These are phyloP conservation scores for Leishmania guyanensis DNA, from an alignment of 208 protist genomes.

Conservation along the genomic window DNA sequence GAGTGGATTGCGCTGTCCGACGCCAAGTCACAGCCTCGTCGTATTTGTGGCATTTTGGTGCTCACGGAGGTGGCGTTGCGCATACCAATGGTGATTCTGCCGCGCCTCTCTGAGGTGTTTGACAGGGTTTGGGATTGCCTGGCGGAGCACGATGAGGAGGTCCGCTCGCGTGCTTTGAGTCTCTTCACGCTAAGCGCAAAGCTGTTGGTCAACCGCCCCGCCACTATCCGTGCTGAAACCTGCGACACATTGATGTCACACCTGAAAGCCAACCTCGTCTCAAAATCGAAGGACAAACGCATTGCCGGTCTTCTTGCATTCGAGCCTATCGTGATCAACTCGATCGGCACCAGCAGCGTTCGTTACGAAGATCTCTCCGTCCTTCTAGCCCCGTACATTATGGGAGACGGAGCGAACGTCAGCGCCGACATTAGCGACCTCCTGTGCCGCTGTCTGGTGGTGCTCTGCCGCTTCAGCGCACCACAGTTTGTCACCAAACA, in stretches of 20 bases:
- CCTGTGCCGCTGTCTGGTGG: slow-evolving; percentile 71
- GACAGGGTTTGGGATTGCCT: slow-evolving; percentile 75
- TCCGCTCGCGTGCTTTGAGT: slow-evolving; percentile 52
- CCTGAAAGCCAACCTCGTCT: slow-evolving; percentile 59
- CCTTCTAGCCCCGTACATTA: slow-evolving; percentile 77
- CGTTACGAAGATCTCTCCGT: slow-evolving; percentile 77
- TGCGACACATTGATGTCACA: slow-evolving; percentile 63
- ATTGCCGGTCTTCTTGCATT: slow-evolving; percentile 84
- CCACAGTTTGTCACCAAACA: slow-evolving; percentile 72
- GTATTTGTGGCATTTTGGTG: slow-evolving; percentile 74
- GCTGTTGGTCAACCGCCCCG: slow-evolving; percentile 62
- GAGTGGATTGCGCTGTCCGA: slow-evolving; percentile 51
- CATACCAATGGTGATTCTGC: slow-evolving; percentile 71
- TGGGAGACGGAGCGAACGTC: slow-evolving; percentile 39
- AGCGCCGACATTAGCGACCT: slow-evolving; percentile 44
- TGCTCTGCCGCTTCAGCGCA: slow-evolving; percentile 75
- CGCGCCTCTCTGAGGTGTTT: slow-evolving; percentile 64
- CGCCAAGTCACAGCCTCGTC: slow-evolving; percentile 36
- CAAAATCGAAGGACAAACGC: slow-evolving; percentile 58
- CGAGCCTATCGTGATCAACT: slow-evolving; percentile 84
- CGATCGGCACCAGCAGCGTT: slow-evolving; percentile 42
- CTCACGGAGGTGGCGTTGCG: slow-evolving; percentile 68
- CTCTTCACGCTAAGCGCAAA: slow-evolving; percentile 79
- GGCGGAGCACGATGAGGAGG: slow-evolving; percentile 44
- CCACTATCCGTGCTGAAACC: slow-evolving; percentile 42